Conservation (phyloP, 169 alveolate genomes). For the Cryptosporidium xiaoi region DNA sequence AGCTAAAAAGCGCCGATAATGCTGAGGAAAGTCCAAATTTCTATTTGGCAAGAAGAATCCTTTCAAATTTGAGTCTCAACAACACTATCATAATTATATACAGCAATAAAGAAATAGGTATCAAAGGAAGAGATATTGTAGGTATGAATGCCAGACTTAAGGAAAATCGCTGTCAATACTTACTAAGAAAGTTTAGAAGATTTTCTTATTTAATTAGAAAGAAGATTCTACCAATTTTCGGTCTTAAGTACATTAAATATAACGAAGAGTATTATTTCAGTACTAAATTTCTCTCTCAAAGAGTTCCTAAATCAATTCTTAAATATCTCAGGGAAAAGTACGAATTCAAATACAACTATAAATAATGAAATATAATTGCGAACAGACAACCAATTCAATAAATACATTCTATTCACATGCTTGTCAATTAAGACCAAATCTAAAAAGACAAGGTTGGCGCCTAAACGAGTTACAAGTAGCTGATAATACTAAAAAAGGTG, state of each 20-base stretch:
- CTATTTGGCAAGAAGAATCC: neutral
- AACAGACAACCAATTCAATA: no score
- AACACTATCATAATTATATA: slow-evolving; percentile 34
- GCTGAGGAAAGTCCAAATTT: no score
- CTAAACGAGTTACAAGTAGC: no score
- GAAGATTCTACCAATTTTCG: slow-evolving; percentile 9
- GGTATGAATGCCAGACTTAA: neutral
- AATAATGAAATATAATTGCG: no score
- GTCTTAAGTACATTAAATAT: slow-evolving; percentile 15
- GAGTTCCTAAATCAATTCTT: slow-evolving; percentile 2
- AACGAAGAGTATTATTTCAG: slow-evolving; percentile 40
- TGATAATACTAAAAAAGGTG: no score
- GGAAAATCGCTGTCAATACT: slow-evolving; percentile 6
- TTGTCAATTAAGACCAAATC: no score
- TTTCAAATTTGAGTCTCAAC: slow-evolving; percentile 1
- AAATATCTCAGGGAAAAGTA: slow-evolving; percentile 5
- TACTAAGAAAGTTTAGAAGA: slow-evolving; percentile 3
- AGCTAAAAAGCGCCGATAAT: no score
- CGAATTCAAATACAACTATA: neutral
- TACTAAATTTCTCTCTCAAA: slow-evolving; percentile 30
- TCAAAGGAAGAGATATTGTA: slow-evolving; percentile 37
- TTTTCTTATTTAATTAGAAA: slow-evolving; percentile 22
- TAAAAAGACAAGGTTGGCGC: no score
- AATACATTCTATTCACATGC: no score
- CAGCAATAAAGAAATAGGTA: slow-evolving; percentile 16